Percentiles rank a stretch among this genome's conserved stretches.
Conservation (phyloP, 169 alveolate species). For the Plasmodium ovale region DNA sequence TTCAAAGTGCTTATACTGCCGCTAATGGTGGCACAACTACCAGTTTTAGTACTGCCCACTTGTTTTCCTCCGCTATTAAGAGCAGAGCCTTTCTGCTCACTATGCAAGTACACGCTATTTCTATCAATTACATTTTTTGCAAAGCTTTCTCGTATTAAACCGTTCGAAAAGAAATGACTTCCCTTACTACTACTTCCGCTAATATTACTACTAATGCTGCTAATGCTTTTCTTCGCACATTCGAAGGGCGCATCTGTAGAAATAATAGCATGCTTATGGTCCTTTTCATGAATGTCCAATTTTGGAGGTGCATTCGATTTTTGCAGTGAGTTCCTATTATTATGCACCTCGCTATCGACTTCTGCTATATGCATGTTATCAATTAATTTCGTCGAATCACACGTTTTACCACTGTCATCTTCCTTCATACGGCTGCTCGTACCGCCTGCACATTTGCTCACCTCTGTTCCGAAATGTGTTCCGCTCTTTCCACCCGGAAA, state of each 20-base stretch:
- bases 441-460: neutral
- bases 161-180: neutral
- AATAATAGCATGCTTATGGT: too few relatives aligned
- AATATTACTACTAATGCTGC: slow-evolving; percentile 2
- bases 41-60: neutral
- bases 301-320: too few relatives aligned
- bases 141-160: neutral
- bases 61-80: neutral
- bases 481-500: neutral
- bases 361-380: too few relatives aligned
- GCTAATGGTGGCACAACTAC: too few relatives aligned
- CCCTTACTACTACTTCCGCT: neutral
- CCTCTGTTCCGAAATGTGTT: neutral
- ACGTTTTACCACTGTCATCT: too few relatives aligned
- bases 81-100: neutral
- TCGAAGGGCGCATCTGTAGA: neutral
- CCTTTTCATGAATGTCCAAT: too few relatives aligned
- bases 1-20: too few relatives aligned
- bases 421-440: neutral
- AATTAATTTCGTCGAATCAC: too few relatives aligned
- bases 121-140: neutral
- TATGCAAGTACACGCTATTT: neutral
- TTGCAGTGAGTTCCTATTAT: too few relatives aligned
- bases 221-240: neutral
- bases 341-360: too few relatives aligned